Evolutionary conservation across 768 basidiomycete genomes (phyloP).

Genomic region (Mycena polygramma): DNA sequence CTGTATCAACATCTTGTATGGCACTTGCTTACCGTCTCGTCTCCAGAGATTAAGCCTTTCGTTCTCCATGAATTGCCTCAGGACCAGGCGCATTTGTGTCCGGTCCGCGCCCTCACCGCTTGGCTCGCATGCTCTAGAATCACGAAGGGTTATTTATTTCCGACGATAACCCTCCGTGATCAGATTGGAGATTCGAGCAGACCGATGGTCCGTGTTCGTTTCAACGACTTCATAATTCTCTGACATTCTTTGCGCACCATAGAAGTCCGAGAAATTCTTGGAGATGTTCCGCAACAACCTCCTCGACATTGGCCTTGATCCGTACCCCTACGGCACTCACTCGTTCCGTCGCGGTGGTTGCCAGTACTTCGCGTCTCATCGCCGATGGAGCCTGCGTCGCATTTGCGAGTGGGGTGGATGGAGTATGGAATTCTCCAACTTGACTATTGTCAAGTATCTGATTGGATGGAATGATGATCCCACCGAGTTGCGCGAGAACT

Average conservation of each 20-base stretch:
- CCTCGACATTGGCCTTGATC: slow-evolving; percentile 53
- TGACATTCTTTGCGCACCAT: background rate
- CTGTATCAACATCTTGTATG: background rate
- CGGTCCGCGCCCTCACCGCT: slow-evolving; percentile 47
- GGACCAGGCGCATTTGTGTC: slow-evolving; percentile 49
- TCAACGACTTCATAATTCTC: no score
- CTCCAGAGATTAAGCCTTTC: slow-evolving; percentile 39
- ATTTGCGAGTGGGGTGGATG: slow-evolving; percentile 66
- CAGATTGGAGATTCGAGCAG: slow-evolving; percentile 38
- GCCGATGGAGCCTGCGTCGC: slow-evolving; percentile 49
- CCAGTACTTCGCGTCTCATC: slow-evolving; percentile 37
- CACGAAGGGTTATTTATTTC: slow-evolving; percentile 48
- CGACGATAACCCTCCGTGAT: slow-evolving; percentile 45
- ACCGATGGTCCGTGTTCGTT: slow-evolving; percentile 42
- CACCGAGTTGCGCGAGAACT: slow-evolving; percentile 46
- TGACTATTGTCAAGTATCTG: slow-evolving; percentile 59
- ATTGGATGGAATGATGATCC: slow-evolving; percentile 58
- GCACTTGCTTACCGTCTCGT: background rate
- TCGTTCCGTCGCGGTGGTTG: background rate
- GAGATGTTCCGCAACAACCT: slow-evolving; percentile 56
- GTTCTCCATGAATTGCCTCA: slow-evolving; percentile 40
- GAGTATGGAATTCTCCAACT: slow-evolving; percentile 53
- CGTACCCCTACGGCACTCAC: no score
- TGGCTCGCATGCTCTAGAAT: slow-evolving; percentile 45
- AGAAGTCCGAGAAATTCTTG: slow-evolving; percentile 50